These are phyloP conservation scores for Lepraria neglecta DNA, from an alignment of 495 filamentous ascomycete species.

Conservation along the genomic window DNA sequence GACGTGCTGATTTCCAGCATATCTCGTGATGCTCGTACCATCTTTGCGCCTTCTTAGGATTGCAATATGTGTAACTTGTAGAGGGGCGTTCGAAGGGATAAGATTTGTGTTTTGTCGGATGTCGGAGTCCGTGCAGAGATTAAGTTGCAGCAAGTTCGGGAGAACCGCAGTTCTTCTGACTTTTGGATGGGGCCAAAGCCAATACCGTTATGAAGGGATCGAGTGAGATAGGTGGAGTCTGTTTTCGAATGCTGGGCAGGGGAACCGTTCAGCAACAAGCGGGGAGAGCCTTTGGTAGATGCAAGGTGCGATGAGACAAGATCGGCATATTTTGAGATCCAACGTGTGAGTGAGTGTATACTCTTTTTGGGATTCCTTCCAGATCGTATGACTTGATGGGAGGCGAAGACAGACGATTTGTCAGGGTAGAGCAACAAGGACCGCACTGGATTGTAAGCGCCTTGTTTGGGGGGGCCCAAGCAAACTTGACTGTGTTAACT, in stretches of 20 bases:
- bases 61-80: neutral
- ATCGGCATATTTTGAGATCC: neutral
- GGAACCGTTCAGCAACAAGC: neutral
- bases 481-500: neutral
- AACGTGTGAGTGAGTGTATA: neutral
- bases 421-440: conserved; percentile 11
- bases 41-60: neutral
- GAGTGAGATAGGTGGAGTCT: neutral
- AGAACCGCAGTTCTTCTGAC: neutral
- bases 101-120: neutral
- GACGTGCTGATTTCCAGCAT: conserved; percentile 22
- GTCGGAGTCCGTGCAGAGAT: conserved; percentile 4
- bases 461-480: neutral
- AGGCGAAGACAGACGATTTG: neutral
- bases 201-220: no score
- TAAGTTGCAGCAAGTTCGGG: conserved; percentile 1
- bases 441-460: conserved; percentile 14
- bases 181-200: neutral
- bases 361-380: neutral
- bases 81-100: neutral
- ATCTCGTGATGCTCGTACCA: conserved; percentile 22
- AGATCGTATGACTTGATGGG: neutral
- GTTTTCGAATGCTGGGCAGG: neutral
- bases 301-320: neutral
- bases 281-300: neutral